A percentile compares a stretch with the other conserved stretches of the same genome.
phyloP scores from a whole-genome alignment of 768 basidiomycete genomes.

The Leccinum boreale region DNA sequence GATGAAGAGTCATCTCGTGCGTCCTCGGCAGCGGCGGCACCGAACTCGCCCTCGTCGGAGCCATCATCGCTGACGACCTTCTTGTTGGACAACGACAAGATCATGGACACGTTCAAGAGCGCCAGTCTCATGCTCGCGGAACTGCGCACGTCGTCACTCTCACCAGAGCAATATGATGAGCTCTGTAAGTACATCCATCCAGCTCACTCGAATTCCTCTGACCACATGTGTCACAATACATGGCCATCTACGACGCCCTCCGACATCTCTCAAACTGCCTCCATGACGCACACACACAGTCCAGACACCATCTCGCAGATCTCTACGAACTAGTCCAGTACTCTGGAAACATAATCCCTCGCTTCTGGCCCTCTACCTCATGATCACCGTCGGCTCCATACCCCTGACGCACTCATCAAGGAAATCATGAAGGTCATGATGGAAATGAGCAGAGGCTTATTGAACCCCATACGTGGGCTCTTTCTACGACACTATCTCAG shows the following conservation, averaged over 20 bases:
- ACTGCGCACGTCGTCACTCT: conserved; percentile 34
- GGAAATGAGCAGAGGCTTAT: conserved; percentile 97
- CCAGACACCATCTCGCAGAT: too few species aligned
- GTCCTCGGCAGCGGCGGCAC: neutral
- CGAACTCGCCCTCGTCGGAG: too few species aligned
- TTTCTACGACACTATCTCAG: conserved; percentile 96
- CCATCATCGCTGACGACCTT: conserved; percentile 38
- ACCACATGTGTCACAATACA: too few species aligned
- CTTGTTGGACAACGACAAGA: too few species aligned
- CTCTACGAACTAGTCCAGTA: conserved; percentile 69
- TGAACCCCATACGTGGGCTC: conserved; percentile 94
- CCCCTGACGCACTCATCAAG: conserved; percentile 94
- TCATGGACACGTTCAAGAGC: too few species aligned
- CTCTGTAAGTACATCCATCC: too few species aligned
- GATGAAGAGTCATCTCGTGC: conserved; percentile 89
- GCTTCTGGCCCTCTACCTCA: conserved; percentile 69
- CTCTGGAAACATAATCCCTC: conserved; percentile 92
- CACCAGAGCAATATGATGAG: too few species aligned
- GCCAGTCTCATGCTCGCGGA: too few species aligned
- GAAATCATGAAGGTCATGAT: conserved; percentile 99
- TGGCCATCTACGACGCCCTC: conserved; percentile 35
- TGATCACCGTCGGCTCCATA: conserved; percentile 98
- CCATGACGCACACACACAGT: too few species aligned
- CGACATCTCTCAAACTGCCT: too few species aligned
- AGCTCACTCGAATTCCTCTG: too few species aligned